Percentiles rank a stretch among this genome's conserved stretches.
Conservation (phyloP, 495 filamentous ascomycete genomes). For the Immersiella caudata region DNA sequence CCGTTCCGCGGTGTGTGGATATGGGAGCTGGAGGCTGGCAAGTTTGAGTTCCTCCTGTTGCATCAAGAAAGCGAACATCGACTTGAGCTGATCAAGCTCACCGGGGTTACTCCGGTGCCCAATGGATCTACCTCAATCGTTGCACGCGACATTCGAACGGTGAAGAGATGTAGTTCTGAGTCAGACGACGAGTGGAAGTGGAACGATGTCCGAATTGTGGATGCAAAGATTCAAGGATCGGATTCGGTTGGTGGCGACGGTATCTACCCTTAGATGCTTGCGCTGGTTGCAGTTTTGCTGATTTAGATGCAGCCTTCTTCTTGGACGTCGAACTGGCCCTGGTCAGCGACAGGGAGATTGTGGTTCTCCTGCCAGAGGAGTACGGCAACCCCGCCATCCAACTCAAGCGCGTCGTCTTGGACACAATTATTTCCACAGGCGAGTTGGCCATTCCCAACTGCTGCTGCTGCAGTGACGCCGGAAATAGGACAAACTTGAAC, state of each 20-base stretch:
- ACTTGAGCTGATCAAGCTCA: not conserved
- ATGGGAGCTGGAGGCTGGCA: not conserved
- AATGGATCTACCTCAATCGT: not conserved
- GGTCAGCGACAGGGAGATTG: not conserved
- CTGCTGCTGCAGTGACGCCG: not conserved
- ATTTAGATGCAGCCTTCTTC: not conserved
- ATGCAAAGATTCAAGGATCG: not conserved
- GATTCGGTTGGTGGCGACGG: not conserved
- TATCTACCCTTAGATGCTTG: not conserved
- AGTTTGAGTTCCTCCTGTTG: not conserved
- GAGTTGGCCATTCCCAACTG: not conserved
- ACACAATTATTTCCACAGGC: not conserved
- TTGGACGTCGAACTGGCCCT: not conserved
- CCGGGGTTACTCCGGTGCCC: not conserved
- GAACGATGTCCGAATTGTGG: not conserved
- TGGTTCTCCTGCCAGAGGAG: not conserved
- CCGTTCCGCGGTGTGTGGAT: not conserved
- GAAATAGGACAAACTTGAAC: not conserved
- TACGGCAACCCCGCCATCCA: not conserved
- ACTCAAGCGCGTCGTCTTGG: not conserved
- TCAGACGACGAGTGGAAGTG: not conserved
- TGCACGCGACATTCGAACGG: not conserved
- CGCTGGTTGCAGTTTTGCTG: not conserved
- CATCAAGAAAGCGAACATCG: not conserved
- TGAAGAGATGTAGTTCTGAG: not conserved